Conservation (phyloP, 768 basidiomycete genomes). For the Serendipita indica region DNA sequence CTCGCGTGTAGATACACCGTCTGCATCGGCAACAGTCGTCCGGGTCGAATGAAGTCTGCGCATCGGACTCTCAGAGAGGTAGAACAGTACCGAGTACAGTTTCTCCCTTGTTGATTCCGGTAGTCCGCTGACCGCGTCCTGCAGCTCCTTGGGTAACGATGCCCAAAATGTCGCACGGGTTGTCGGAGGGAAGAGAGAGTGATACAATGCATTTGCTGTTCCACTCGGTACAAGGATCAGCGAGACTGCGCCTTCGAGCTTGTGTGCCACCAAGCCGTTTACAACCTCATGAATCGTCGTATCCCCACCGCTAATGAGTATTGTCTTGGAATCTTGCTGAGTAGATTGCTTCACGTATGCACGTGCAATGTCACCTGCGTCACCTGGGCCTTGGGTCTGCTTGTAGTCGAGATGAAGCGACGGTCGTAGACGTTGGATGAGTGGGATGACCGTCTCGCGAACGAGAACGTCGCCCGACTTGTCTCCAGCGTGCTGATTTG, state of each 20-base stretch:
- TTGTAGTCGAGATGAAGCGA: constrained; percentile 28
- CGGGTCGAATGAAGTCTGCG: constrained; percentile 28
- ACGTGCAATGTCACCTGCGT: constrained; percentile 33
- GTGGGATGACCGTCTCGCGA: constrained; percentile 44
- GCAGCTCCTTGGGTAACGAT: not conserved
- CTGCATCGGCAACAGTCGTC: constrained; percentile 21
- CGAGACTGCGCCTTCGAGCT: constrained; percentile 6
- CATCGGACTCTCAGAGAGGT: constrained; percentile 24
- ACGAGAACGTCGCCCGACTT: constrained; percentile 42
- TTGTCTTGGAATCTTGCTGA: constrained; percentile 30
- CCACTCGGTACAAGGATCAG: constrained; percentile 50
- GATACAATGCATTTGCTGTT: constrained; percentile 87
- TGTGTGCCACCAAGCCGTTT: constrained; percentile 31
- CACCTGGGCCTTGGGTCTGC: constrained; percentile 36
- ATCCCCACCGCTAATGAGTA: constrained; percentile 60
- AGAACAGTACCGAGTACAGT: constrained; percentile 42
- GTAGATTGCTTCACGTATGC: not conserved
- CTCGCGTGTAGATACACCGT: constrained; percentile 11
- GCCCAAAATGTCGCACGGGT: constrained; percentile 18
- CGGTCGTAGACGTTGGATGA: constrained; percentile 31
- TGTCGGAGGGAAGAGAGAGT: constrained; percentile 46
- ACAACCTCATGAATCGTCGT: constrained; percentile 86
- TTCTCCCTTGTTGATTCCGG: constrained; percentile 24
- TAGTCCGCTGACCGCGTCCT: not conserved
- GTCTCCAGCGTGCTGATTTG: constrained; percentile 65